phyloP scores from a whole-genome alignment of 345 rosid genomes.

The Luvunga scandens region DNA sequence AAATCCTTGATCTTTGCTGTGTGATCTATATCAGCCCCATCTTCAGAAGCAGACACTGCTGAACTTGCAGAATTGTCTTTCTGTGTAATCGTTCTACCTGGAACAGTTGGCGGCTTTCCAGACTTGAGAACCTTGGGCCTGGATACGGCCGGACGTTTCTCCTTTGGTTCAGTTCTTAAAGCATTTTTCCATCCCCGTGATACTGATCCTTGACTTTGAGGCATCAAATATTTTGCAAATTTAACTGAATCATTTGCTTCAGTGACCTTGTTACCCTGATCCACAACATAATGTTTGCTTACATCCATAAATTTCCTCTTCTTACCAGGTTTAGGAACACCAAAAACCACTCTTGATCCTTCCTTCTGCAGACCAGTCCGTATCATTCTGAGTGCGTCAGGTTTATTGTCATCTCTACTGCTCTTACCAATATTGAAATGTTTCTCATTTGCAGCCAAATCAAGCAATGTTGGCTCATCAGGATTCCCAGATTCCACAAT shows the following conservation, averaged over 20 bases:
- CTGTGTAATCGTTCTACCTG: slow-evolving; percentile 45
- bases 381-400: slow-evolving; percentile 49
- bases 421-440: slow-evolving; percentile 72
- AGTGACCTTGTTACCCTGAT: slow-evolving; percentile 37
- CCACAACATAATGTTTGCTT: slow-evolving; percentile 83
- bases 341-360: slow-evolving; percentile 74
- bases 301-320: slow-evolving; percentile 98
- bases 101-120: slow-evolving; percentile 45
- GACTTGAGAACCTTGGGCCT: slow-evolving; percentile 62
- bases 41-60: slow-evolving; percentile 34
- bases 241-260: slow-evolving; percentile 61
- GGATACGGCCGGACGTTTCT: slow-evolving; percentile 45
- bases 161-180: slow-evolving; percentile 51
- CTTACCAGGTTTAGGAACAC: slow-evolving; percentile 98
- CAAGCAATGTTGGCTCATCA: slow-evolving; percentile 44
- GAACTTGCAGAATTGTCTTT: slow-evolving; percentile 37
- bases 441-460: slow-evolving; percentile 55
- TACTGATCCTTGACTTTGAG: slow-evolving; percentile 65
- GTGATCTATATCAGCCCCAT: slow-evolving; percentile 35
- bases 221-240: slow-evolving; percentile 59
- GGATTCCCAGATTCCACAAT: slow-evolving; percentile 37
- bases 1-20: slow-evolving; percentile 41
- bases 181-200: slow-evolving; percentile 59
- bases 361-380: slow-evolving; percentile 83
- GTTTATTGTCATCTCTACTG: slow-evolving; percentile 44